A percentile compares a stretch with the other conserved stretches of the same genome.
Conservation (phyloP, 2,329 filamentous ascomycete species). For the Aspergillus sp. region DNA sequence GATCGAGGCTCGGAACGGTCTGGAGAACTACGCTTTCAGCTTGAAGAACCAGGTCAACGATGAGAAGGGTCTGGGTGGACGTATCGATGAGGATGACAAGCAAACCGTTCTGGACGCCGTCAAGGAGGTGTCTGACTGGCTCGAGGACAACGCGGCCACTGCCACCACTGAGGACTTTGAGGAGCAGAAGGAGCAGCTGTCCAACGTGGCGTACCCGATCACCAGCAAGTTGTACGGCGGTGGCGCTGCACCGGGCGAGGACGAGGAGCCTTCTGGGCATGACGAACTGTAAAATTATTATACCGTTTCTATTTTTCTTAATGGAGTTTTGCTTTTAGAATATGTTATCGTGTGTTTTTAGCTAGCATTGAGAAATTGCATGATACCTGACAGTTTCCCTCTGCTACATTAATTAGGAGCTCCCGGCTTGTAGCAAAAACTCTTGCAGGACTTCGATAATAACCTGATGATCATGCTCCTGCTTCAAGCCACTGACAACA, state of each 20-base stretch:
- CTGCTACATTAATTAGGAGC: not conserved
- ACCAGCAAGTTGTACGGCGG: conserved; percentile 91
- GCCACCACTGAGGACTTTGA: conserved; percentile 91
- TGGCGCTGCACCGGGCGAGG: conserved; percentile 54
- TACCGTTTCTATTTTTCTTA: conserved; percentile 18
- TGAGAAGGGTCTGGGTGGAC: conserved; percentile 90
- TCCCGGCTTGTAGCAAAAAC: conserved; percentile 23
- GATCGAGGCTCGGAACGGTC: conserved; percentile 90
- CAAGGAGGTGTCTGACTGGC: conserved; percentile 95
- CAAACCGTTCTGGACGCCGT: conserved; percentile 89
- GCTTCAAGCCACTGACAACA: conserved; percentile 66
- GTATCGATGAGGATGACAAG: conserved; percentile 98
- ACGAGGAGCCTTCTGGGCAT: conserved; percentile 62
- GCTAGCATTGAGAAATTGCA: conserved; percentile 8
- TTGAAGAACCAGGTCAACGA: conserved; percentile 99
- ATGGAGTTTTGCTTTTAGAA: conserved; percentile 26
- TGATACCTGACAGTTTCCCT: conserved; percentile 8
- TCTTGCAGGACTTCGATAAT: conserved; percentile 61
- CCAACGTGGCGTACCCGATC: conserved; percentile 93
- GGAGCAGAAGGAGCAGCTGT: conserved; percentile 99
- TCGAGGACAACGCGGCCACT: conserved; percentile 83
- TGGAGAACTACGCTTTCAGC: conserved; percentile 99
- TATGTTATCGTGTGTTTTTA: conserved; percentile 3
- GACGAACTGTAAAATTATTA: conserved; percentile 64
- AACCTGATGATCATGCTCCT: conserved; percentile 68